phyloP scores from a whole-genome alignment of 2,329 filamentous ascomycete genomes.

The Colletotrichum sublineola region DNA sequence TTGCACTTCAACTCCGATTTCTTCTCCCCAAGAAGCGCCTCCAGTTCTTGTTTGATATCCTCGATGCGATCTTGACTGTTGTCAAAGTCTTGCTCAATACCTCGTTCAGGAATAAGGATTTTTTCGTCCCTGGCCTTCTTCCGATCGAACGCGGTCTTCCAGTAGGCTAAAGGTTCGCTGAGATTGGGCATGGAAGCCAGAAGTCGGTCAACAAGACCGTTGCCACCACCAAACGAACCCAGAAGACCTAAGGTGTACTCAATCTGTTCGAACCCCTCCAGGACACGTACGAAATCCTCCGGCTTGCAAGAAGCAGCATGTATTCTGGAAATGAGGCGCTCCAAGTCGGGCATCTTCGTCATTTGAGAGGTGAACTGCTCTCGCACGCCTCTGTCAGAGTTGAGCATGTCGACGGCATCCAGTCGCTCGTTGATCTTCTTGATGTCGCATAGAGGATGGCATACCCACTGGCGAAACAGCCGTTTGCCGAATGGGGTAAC shows the following conservation, averaged over 20 bases:
- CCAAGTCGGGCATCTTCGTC: constrained; percentile 92
- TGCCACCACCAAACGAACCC: constrained; percentile 78
- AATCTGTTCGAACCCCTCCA: constrained; percentile 98
- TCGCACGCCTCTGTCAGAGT: constrained; percentile 82
- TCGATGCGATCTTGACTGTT: constrained; percentile 81
- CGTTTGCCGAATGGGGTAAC: constrained; percentile 98
- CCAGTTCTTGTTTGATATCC: constrained; percentile 79
- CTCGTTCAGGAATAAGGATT: constrained; percentile 85
- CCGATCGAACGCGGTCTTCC: constrained; percentile 93
- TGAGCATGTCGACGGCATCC: constrained; percentile 93
- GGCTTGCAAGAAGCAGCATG: constrained; percentile 92
- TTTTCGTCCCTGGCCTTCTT: constrained; percentile 82
- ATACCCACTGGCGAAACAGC: constrained; percentile 96
- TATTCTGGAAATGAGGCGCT: constrained; percentile 92
- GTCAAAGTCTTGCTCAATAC: constrained; percentile 94
- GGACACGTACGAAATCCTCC: constrained; percentile 91
- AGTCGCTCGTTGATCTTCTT: constrained; percentile 91
- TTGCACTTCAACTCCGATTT: constrained; percentile 81
- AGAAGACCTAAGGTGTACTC: constrained; percentile 92
- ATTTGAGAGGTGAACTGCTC: constrained; percentile 92
- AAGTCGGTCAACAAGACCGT: constrained; percentile 86
- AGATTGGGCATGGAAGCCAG: constrained; percentile 90
- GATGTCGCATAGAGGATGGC: constrained; percentile 90
- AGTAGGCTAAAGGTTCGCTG: constrained; percentile 79
- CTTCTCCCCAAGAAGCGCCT: constrained; percentile 77